Percentiles rank a stretch among this genome's conserved stretches.
phyloP scores from a whole-genome alignment of 73 alveolate species.

The Paramecium primaurelia region DNA sequence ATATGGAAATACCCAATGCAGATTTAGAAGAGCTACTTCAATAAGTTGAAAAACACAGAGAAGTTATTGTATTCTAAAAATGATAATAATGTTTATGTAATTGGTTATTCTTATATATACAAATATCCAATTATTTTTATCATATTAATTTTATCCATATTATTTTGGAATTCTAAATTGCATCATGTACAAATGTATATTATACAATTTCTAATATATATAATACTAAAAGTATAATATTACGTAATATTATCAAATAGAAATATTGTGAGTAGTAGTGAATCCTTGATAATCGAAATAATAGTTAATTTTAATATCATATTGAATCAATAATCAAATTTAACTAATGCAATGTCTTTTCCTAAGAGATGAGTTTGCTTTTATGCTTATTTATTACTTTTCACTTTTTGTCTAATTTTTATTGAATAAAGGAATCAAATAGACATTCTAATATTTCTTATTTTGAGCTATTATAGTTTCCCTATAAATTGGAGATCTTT shows the following conservation, averaged over 20 bases:
- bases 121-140: neutral
- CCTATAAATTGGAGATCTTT: neutral
- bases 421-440: neutral
- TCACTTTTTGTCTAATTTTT: neutral
- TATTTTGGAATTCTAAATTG: neutral
- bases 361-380: neutral
- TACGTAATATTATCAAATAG: neutral
- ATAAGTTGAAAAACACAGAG: neutral
- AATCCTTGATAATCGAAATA: neutral
- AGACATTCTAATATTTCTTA: neutral
- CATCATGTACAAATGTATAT: neutral
- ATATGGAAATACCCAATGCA: conserved; percentile 12
- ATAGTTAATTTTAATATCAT: neutral
- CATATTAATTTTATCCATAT: neutral
- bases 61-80: neutral
- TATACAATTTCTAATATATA: neutral
- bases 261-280: neutral
- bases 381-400: neutral
- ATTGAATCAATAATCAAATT: neutral
- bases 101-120: neutral
- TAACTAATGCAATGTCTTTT: neutral
- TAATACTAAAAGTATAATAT: neutral
- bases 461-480: neutral
- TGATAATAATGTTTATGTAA: neutral
- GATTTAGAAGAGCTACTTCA: neutral